These are phyloP conservation scores for Striga asiatica DNA, from an alignment of 257 asterid genomes.

Conservation along the genomic window DNA sequence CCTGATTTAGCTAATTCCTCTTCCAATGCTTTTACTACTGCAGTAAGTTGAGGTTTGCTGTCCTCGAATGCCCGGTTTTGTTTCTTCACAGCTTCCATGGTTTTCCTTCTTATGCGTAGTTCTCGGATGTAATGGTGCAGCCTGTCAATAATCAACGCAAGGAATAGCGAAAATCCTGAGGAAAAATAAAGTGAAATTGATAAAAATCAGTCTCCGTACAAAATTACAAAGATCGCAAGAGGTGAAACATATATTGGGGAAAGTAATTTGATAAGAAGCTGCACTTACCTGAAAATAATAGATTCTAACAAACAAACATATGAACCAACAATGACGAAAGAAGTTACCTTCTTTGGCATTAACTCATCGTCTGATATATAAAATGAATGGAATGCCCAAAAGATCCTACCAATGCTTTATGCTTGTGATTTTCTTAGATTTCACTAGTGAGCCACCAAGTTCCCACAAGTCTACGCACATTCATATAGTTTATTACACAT, in stretches of 20 bases:
- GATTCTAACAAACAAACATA: not conserved
- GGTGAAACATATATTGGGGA: too few species aligned
- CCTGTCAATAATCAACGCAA: conserved; percentile 69
- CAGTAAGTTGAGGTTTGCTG: conserved; percentile 26
- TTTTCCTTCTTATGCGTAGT: conserved; percentile 65
- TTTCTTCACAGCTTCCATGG: conserved; percentile 59
- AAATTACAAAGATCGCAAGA: too few species aligned
- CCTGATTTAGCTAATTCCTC: conserved; percentile 37
- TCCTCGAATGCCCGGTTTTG: conserved; percentile 54
- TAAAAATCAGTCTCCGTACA: not conserved
- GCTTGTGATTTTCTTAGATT: not conserved
- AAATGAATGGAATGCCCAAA: not conserved
- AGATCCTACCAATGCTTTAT: not conserved
- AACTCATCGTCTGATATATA: not conserved
- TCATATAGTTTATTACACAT: not conserved
- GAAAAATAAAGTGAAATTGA: not conserved
- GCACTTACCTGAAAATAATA: too few species aligned
- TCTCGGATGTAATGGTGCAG: conserved; percentile 81
- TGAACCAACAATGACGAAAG: not conserved
- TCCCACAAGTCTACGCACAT: not conserved
- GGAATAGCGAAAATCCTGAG: conserved; percentile 75
- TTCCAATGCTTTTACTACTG: conserved; percentile 46
- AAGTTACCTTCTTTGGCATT: not conserved
- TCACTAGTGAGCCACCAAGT: not conserved
- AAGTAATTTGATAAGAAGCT: too few species aligned